Conservation (phyloP, 805 yeast species). For the Yamadazyma olivae region DNA sequence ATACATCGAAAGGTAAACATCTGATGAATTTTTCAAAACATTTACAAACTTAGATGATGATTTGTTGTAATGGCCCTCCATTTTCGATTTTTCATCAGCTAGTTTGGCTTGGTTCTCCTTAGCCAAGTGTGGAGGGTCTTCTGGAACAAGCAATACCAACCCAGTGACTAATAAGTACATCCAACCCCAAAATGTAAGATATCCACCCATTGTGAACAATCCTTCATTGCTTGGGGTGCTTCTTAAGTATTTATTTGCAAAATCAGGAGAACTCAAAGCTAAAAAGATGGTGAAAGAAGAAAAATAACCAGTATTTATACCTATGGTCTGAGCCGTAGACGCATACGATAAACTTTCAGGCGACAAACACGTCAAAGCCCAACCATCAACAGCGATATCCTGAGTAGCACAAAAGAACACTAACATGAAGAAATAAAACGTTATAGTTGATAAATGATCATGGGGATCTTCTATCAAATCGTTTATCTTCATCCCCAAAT, state of each 20-base stretch:
- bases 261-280: slow-evolving; percentile 88
- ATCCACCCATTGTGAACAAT: slow-evolving; percentile 66
- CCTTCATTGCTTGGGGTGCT: slow-evolving; percentile 59
- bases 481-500: slow-evolving; percentile 61
- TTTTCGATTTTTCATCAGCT: slow-evolving; percentile 24
- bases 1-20: slow-evolving; percentile 65
- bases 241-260: slow-evolving; percentile 83
- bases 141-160: slow-evolving; percentile 60
- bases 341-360: slow-evolving; percentile 82
- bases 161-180: slow-evolving; percentile 58
- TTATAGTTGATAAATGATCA: slow-evolving; percentile 51
- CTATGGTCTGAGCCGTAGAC: slow-evolving; percentile 95
- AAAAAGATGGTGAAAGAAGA: slow-evolving; percentile 86
- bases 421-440: slow-evolving; percentile 68
- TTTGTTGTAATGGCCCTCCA: slow-evolving; percentile 24
- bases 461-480: slow-evolving; percentile 48
- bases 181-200: slow-evolving; percentile 76
- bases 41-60: slow-evolving; percentile 10
- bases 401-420: slow-evolving; percentile 94
- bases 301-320: slow-evolving; percentile 91
- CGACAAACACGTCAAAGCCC: slow-evolving; percentile 90
- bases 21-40: slow-evolving; percentile 9
- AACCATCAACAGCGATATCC: slow-evolving; percentile 98
- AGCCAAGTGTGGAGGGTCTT: slow-evolving; percentile 59
- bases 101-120: slow-evolving; percentile 26